Percentiles rank a stretch among this genome's conserved stretches.
These are phyloP conservation scores for Novakomyces olei DNA, from an alignment of 805 yeast genomes.

Conservation along the genomic window DNA sequence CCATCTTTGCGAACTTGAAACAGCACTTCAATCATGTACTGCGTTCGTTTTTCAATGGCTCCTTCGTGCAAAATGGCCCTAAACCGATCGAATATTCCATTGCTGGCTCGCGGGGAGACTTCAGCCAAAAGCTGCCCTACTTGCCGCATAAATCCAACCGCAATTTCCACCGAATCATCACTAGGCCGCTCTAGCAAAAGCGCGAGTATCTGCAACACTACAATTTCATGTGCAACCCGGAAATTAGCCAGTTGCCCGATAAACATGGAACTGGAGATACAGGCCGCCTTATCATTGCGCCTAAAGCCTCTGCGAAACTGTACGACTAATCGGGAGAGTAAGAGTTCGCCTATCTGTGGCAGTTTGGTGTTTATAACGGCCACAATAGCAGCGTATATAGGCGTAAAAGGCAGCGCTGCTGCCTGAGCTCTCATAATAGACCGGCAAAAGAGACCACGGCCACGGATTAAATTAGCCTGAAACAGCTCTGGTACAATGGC, in stretches of 20 bases:
- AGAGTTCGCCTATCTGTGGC: constrained; percentile 43
- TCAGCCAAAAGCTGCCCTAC: constrained; percentile 31
- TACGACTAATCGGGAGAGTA: constrained; percentile 30
- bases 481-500: constrained; percentile 29
- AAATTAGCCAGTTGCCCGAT: constrained; percentile 43
- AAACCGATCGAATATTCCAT: constrained; percentile 35
- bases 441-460: constrained; percentile 37
- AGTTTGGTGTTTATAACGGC: constrained; percentile 42
- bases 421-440: constrained; percentile 33
- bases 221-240: constrained; percentile 33
- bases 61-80: constrained; percentile 39
- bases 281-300: constrained; percentile 23
- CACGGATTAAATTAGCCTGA: constrained; percentile 35
- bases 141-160: constrained; percentile 26
- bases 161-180: constrained; percentile 34
- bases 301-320: constrained; percentile 35
- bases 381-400: constrained; percentile 34
- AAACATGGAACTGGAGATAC: constrained; percentile 26
- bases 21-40: constrained; percentile 27
- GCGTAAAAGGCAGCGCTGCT: constrained; percentile 20
- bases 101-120: constrained; percentile 23
- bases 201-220: constrained; percentile 31
- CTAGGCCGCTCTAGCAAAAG: constrained; percentile 27
- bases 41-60: constrained; percentile 21
- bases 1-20: constrained; percentile 28